These are phyloP conservation scores for Cladorrhinum sp. DNA, from an alignment of 2,329 filamentous ascomycete genomes.

Conservation along the genomic window DNA sequence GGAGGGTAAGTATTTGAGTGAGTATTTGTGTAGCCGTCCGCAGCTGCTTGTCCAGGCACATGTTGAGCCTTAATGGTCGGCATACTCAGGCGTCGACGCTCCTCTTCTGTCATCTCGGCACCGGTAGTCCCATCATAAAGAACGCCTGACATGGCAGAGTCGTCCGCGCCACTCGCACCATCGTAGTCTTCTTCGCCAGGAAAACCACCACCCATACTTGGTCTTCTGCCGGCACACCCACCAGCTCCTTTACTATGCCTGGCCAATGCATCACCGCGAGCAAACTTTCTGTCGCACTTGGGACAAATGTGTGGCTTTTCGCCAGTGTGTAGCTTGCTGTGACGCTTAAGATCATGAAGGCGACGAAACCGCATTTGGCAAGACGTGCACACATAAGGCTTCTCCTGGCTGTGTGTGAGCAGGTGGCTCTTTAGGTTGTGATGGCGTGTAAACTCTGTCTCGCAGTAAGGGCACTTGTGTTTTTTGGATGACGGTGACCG, in stretches of 20 bases:
- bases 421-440: constrained; percentile 98
- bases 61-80: constrained; percentile 74
- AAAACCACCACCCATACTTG: constrained; percentile 80
- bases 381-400: constrained; percentile 91
- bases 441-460: constrained; percentile 93
- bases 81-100: constrained; percentile 64
- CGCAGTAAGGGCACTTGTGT: constrained; percentile 95
- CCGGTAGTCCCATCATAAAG: constrained; percentile 59
- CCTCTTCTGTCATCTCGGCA: constrained; percentile 57
- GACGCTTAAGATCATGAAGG: constrained; percentile 90
- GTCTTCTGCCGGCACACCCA: constrained; percentile 86
- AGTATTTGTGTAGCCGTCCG: constrained; percentile 49
- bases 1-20: constrained; percentile 80
- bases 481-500: constrained; percentile 76
- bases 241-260: constrained; percentile 94
- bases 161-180: constrained; percentile 52
- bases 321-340: constrained; percentile 94
- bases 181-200: constrained; percentile 73
- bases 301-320: constrained; percentile 93
- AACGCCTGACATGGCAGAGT: constrained; percentile 55
- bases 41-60: constrained; percentile 48
- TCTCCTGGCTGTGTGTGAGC: constrained; percentile 96
- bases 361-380: constrained; percentile 90
- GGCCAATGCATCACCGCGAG: constrained; percentile 88
- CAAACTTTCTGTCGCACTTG: constrained; percentile 92